Conservation (phyloP, 805 yeast genomes). For the Myxozyma vanderwaltii region DNA sequence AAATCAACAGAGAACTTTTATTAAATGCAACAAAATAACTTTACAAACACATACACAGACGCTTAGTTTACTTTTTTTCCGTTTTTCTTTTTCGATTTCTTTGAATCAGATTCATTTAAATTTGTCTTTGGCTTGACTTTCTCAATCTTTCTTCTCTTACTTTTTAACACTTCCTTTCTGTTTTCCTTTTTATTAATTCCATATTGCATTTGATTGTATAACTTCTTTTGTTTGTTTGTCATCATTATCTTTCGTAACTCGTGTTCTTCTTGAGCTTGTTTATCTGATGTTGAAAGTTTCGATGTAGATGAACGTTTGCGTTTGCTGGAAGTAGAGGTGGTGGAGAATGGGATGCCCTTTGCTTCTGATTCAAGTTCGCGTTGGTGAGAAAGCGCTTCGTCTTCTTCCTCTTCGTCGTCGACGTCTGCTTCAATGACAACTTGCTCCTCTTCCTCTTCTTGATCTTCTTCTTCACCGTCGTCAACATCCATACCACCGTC, state of each 20-base stretch:
- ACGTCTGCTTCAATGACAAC: conserved; percentile 33
- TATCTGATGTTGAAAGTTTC: conserved; percentile 48
- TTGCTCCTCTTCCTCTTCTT: conserved; percentile 30
- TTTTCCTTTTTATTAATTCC: conserved; percentile 81
- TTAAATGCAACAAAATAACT: not conserved
- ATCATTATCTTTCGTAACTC: conserved; percentile 95
- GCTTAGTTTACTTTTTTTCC: conserved; percentile 5
- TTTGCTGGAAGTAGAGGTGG: conserved; percentile 37
- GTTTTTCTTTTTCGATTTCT: not conserved
- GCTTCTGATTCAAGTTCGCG: conserved; percentile 90
- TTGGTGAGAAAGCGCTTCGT: conserved; percentile 53
- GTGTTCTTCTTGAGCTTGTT: conserved; percentile 73
- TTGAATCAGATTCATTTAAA: conserved; percentile 8
- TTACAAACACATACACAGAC: too few species aligned
- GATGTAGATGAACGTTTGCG: conserved; percentile 40
- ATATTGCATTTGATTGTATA: conserved; percentile 93
- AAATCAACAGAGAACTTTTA: not conserved
- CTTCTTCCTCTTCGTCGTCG: conserved; percentile 49
- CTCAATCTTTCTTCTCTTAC: conserved; percentile 47
- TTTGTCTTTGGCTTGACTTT: conserved; percentile 6
- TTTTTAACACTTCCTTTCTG: conserved; percentile 66
- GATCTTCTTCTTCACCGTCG: conserved; percentile 54
- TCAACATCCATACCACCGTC: conserved; percentile 56
- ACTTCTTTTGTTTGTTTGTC: conserved; percentile 92
- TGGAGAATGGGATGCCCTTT: conserved; percentile 74